Evolutionary conservation across 2,329 filamentous ascomycete genomes (phyloP).

Genomic region (Fusarium chaquense): DNA sequence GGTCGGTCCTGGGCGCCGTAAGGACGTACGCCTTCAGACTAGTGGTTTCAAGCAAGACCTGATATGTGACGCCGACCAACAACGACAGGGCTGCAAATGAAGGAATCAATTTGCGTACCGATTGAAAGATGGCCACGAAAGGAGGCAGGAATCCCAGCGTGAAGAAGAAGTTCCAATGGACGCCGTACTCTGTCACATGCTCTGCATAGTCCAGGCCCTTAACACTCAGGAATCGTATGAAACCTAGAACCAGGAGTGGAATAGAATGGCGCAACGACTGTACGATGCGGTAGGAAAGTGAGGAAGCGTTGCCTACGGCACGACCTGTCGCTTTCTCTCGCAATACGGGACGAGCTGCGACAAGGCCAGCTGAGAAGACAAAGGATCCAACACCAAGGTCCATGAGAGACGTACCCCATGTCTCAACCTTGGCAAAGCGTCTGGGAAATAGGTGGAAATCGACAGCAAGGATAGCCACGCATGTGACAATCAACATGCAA

Average conservation of each 20-base stretch:
- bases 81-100: constrained; percentile 83
- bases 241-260: constrained; percentile 82
- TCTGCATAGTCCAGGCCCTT: constrained; percentile 97
- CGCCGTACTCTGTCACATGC: constrained; percentile 96
- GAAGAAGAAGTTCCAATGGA: constrained; percentile 99
- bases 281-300: constrained; percentile 69
- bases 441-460: constrained; percentile 94
- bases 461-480: constrained; percentile 92
- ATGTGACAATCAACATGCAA: constrained; percentile 91
- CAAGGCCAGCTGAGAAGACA: constrained; percentile 91
- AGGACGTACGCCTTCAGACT: constrained; percentile 86
- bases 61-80: constrained; percentile 76
- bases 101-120: constrained; percentile 75
- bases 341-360: constrained; percentile 85
- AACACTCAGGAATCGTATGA: constrained; percentile 86
- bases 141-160: constrained; percentile 90
- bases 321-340: constrained; percentile 71
- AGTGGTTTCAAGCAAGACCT: constrained; percentile 80
- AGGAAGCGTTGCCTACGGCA: constrained; percentile 60
- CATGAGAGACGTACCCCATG: constrained; percentile 99
- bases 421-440: constrained; percentile 97
- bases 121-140: constrained; percentile 86
- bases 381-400: constrained; percentile 97
- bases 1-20: constrained; percentile 79
- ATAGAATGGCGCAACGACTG: constrained; percentile 82